Conservation (phyloP, 2,329 filamentous ascomycete species). For the Thelonectria rubi region DNA sequence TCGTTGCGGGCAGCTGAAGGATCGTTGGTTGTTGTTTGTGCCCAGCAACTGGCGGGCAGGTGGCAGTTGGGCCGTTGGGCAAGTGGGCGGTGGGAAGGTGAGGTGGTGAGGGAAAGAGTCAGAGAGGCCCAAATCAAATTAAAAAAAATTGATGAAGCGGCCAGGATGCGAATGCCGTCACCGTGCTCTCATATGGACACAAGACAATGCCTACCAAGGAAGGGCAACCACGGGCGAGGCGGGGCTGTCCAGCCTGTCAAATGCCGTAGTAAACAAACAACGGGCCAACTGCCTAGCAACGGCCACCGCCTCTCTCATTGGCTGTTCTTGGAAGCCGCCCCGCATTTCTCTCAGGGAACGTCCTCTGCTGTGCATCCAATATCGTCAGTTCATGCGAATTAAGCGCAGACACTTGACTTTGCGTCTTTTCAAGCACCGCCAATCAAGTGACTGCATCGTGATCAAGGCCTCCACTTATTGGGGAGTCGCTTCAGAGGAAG, state of each 20-base stretch:
- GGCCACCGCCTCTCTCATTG: slow-evolving; percentile 36
- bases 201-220: slow-evolving; percentile 31
- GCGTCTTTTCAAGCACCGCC: slow-evolving; percentile 12
- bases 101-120: slow-evolving; percentile 18
- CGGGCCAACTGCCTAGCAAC: slow-evolving; percentile 47
- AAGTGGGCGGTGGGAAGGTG: slow-evolving; percentile 6
- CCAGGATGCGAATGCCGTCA: slow-evolving; percentile 39
- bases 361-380: slow-evolving; percentile 29
- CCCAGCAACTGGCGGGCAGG: slow-evolving; percentile 14
- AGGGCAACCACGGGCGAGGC: slow-evolving; percentile 30
- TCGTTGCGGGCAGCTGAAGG: slow-evolving; percentile 13
- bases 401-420: slow-evolving; percentile 17
- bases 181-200: slow-evolving; percentile 27
- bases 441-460: slow-evolving; percentile 25
- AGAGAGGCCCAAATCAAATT: slow-evolving; percentile 13
- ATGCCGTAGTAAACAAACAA: slow-evolving; percentile 48
- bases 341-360: slow-evolving; percentile 28
- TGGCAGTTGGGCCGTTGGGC: slow-evolving; percentile 9
- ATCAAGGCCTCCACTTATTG: slow-evolving; percentile 14
- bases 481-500: slow-evolving; percentile 3
- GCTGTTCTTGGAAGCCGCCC: slow-evolving; percentile 16
- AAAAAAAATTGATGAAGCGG: slow-evolving; percentile 3
- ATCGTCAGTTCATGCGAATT: slow-evolving; percentile 24
- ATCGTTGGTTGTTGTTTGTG: slow-evolving; percentile 6
- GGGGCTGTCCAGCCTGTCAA: slow-evolving; percentile 35